phyloP scores from a whole-genome alignment of 352 stramenopile species.

The Phytophthora boehmeriae region DNA sequence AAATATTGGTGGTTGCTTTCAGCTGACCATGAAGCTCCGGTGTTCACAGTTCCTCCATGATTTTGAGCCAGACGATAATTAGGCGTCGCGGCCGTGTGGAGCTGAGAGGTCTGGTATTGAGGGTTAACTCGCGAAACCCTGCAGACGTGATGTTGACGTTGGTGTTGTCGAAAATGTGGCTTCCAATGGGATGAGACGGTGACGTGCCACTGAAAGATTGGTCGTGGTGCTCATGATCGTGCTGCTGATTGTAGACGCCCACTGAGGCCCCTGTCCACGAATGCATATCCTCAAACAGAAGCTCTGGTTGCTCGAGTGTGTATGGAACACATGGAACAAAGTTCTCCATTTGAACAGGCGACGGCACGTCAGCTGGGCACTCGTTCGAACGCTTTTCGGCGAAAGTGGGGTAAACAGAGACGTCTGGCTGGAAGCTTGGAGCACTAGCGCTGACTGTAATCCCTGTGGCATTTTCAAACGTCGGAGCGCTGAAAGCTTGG shows the following conservation, averaged over 20 bases:
- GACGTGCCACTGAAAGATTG: slow-evolving; percentile 30
- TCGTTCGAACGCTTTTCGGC: slow-evolving; percentile 22
- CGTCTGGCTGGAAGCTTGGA: slow-evolving; percentile 21
- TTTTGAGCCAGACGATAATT: slow-evolving; percentile 26
- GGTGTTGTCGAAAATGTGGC: slow-evolving; percentile 20
- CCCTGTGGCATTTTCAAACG: slow-evolving; percentile 13
- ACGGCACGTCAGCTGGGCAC: slow-evolving; percentile 24
- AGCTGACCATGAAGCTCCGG: slow-evolving; percentile 21
- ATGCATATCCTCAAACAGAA: slow-evolving; percentile 51
- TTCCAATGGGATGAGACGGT: not conserved
- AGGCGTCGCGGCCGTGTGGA: slow-evolving; percentile 8
- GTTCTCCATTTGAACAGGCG: slow-evolving; percentile 49
- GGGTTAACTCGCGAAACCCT: slow-evolving; percentile 14
- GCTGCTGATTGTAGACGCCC: slow-evolving; percentile 27
- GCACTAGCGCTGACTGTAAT: slow-evolving; percentile 18
- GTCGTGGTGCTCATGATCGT: slow-evolving; percentile 25
- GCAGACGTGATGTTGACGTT: slow-evolving; percentile 9
- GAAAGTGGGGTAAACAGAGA: slow-evolving; percentile 9
- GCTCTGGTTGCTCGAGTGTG: slow-evolving; percentile 34
- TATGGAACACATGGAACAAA: slow-evolving; percentile 43
- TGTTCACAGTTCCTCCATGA: slow-evolving; percentile 14
- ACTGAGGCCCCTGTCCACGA: slow-evolving; percentile 19
- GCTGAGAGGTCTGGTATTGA: slow-evolving; percentile 25
- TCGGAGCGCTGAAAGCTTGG: slow-evolving; percentile 9
- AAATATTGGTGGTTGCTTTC: slow-evolving; percentile 17